Conservation (phyloP, 352 stramenopile species). For the Phytophthora brassicae region DNA sequence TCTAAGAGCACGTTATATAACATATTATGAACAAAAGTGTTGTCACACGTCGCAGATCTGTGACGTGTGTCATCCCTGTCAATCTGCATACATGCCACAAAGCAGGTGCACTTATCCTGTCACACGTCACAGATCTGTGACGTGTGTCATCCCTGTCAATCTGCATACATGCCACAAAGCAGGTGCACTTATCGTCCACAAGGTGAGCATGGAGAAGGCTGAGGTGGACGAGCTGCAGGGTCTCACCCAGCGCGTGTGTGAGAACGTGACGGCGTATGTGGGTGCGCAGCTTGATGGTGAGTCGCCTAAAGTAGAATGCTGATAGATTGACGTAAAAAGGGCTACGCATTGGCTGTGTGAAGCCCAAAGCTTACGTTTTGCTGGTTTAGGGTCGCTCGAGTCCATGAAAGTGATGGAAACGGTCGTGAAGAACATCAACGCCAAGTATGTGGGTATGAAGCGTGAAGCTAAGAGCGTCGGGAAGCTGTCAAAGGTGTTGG, state of each 20-base stretch:
- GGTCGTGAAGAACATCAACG: constrained; percentile 58
- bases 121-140: constrained; percentile 29
- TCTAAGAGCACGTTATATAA: too few species aligned
- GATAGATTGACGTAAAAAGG: background rate
- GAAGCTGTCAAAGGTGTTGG: constrained; percentile 67
- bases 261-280: constrained; percentile 69
- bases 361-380: background rate
- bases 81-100: constrained; percentile 13
- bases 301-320: background rate
- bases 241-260: constrained; percentile 68
- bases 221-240: constrained; percentile 59
- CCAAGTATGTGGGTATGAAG: constrained; percentile 69
- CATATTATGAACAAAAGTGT: too few species aligned
- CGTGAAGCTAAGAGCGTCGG: constrained; percentile 56
- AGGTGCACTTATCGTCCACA: background rate
- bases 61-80: constrained; percentile 17
- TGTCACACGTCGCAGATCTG: constrained; percentile 29
- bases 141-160: constrained; percentile 10
- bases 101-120: background rate
- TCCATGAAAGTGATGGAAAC: constrained; percentile 72
- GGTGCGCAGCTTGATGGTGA: constrained; percentile 65
- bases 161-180: constrained; percentile 12
- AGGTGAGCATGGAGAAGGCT: constrained; percentile 55
- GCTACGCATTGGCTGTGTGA: background rate
- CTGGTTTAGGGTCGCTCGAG: constrained; percentile 63